phyloP scores from a whole-genome alignment of 1,284 basidiomycete genomes.

The Neotropicomus parvogracilis region DNA sequence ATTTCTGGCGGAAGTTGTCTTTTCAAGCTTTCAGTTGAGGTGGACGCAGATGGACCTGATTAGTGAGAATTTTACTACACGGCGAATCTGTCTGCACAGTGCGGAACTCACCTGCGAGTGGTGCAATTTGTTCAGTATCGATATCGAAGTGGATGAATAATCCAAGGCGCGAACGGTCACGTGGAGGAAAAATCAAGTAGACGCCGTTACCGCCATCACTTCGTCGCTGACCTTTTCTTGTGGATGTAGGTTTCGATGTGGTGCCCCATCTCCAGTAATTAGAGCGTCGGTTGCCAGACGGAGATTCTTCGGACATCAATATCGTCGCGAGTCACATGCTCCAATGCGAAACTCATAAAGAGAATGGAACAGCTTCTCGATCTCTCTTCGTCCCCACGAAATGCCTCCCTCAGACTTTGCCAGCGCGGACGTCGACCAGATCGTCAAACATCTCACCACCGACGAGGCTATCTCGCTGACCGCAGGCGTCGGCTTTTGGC shows the following conservation, averaged over 20 bases:
- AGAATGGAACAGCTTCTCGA: not conserved
- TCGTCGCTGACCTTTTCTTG: too few relatives aligned
- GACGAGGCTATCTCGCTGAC: conserved; percentile 70
- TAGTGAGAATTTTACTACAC: not conserved
- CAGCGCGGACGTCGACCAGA: conserved; percentile 54
- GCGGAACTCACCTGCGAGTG: conserved; percentile 13
- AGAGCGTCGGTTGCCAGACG: too few relatives aligned
- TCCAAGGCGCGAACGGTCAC: conserved; percentile 12
- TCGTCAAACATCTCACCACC: conserved; percentile 62
- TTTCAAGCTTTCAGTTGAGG: conserved; percentile 21
- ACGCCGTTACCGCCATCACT: too few relatives aligned
- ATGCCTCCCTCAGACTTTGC: conserved; percentile 72
- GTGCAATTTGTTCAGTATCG: conserved; percentile 10
- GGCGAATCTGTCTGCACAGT: too few relatives aligned
- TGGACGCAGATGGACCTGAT: conserved; percentile 13
- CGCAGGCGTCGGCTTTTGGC: conserved; percentile 75
- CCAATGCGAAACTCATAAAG: conserved; percentile 7
- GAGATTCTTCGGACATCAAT: too few relatives aligned
- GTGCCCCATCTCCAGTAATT: too few relatives aligned
- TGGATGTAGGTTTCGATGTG: too few relatives aligned
- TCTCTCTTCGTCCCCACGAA: conserved; percentile 3
- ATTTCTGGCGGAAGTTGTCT: conserved; percentile 23
- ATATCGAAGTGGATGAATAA: not conserved
- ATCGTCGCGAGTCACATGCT: conserved; percentile 28
- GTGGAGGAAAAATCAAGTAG: conserved; percentile 20